Evolutionary conservation across 495 filamentous ascomycete species (phyloP), one percentile per base, ranked within the genome.

Genomic region (Geoglossum glabrum): DNA sequence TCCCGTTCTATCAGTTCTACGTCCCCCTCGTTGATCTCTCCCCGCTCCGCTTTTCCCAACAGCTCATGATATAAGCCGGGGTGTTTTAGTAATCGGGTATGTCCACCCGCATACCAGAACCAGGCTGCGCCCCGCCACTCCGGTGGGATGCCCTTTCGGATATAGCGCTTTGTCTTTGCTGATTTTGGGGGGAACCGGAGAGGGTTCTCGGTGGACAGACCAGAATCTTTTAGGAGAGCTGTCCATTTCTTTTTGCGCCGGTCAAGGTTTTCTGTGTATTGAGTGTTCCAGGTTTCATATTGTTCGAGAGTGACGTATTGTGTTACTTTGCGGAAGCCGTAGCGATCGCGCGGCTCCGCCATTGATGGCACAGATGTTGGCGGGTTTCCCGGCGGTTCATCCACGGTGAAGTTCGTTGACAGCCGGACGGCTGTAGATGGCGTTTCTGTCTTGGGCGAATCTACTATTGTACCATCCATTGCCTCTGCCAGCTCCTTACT

Each of bases 91-190:
- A 96, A 64, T 61, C 83, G 79, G 43, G 80, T 77, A 28, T 86
- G 85, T 6, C 92, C 92, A 13, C 87, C 88, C n/a, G 88, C 89
- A 67, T 96, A 98, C 69, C 82, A 97, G 64, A 95, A 98, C 92
- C 92, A 98, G 31, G 92, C 90, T 5, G 84, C 82, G 11, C 92
- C 92, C 63, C 92, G 78, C 79, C 86, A 89, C 58, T 94, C 87
- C 0, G 89, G 84, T 1, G 92, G 92, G 26, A 96, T 88, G n/a
- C 92, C 92, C 68, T 98, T 98, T 34, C 90, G 81, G 30, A 95
- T 78, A 64, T 86, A 95, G 13, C 88, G 77, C 70, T 94, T 95
- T 30, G 90, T 77, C 64, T 90, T 93, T 43, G 77, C 73, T 15
- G 82, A 87, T 57, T 80, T 84, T 0, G 83, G 77, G 0, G 92